Base-by-base conservation (phyloP, 805 yeast species). In the Spathaspora arborariae region DNA sequence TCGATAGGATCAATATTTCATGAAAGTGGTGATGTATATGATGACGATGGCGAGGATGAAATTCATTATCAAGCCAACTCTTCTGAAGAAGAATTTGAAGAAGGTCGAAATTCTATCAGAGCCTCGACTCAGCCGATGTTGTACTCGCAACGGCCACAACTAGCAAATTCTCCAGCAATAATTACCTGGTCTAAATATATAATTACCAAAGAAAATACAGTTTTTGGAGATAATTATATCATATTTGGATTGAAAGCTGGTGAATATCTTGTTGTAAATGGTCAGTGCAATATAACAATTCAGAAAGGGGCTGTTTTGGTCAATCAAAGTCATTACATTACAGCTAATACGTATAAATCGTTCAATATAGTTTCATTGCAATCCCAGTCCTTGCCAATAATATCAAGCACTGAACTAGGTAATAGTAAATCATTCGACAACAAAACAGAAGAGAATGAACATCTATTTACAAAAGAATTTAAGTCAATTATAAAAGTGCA, bases 231-330 rank as follows among this genome's bases (percentile, higher is more conserved):
- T 3, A 55, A 62, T 5, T 57, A 63, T 41, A 64, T 70, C 1
- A 57, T 63, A 4, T 41, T 79, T 37, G 82, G 79, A 0, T 63
- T 81, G 27, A 72, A 68, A 45, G 51, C 59, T 1, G 59, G 62
- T 21, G 80, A 80, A 47, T 66, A 56, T 43, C 48, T 81, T 2
- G 52, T 78, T 35, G 45, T 81, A 1, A 63, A 66, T 45, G 85
- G 86, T 0, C 80, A 74, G 48, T 79, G 68, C 51, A 54, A 40
- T 3, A 42, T 81, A 20, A 56, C 57, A 3, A 62, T 81, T 0
- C 73, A 70, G 49, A 57, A 75, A 44, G 86, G 86, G 15, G 73
- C 76, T 0, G 56, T 78, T 0, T 50, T 60, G 3, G 49, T 80
- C 1, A 80, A 81, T 51, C 67, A 74, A 11, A 45, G 51, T 3